Conservation (phyloP, 129 eudicot species). For the Oenanthe sinensis region DNA sequence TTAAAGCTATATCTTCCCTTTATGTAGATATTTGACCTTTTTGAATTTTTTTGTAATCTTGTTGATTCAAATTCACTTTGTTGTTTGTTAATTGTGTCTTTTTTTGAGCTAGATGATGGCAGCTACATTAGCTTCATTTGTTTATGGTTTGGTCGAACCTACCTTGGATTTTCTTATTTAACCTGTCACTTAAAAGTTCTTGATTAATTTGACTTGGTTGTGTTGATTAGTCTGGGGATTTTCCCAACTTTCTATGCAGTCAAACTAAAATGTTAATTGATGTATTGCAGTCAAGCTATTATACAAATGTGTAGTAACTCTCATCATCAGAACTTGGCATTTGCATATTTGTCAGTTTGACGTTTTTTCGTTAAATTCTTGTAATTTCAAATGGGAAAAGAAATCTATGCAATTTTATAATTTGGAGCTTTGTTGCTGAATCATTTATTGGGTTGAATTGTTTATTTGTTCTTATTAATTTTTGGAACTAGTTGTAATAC, state of each 20-base stretch:
- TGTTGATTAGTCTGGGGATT: not conserved
- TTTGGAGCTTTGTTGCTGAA: not conserved
- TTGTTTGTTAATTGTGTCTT: not conserved
- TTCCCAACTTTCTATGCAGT: slow-evolving; percentile 6
- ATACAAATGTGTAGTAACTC: not conserved
- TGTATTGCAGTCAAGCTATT: not conserved
- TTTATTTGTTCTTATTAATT: not conserved
- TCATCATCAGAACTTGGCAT: not conserved
- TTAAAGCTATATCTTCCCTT: not conserved
- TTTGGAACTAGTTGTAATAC: not conserved
- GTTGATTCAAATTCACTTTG: not conserved
- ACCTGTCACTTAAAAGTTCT: not conserved
- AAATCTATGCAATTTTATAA: not conserved
- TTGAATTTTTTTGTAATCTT: not conserved
- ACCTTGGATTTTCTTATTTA: not conserved
- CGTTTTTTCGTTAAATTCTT: not conserved
- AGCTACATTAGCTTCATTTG: not conserved
- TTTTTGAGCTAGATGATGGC: not conserved
- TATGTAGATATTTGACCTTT: not conserved
- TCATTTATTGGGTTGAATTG: not conserved
- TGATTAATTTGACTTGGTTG: not conserved
- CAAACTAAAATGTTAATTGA: not conserved
- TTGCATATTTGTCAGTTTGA: not conserved
- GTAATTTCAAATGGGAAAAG: not conserved
- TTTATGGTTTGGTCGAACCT: not conserved